Evolutionary conservation across 352 stramenopile species (phyloP).

Genomic region (Pythium scleroteichum): DNA sequence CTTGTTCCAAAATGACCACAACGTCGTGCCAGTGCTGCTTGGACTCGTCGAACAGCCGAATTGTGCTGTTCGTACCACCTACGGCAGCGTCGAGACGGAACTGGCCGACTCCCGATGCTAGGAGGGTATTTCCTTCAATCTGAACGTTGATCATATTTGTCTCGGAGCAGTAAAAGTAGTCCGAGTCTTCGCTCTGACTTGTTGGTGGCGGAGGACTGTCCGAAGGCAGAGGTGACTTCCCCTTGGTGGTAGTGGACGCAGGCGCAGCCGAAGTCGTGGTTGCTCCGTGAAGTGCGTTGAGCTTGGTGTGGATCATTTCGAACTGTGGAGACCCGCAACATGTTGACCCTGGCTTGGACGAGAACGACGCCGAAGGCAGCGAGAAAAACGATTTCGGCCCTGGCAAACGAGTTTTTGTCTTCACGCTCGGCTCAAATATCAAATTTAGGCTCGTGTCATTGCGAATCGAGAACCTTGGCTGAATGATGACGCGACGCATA

Average conservation of each 20-base stretch:
- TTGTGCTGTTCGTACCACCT: slow-evolving; percentile 59
- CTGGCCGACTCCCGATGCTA: slow-evolving; percentile 54
- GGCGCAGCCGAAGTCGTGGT: slow-evolving; percentile 35
- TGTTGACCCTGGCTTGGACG: slow-evolving; percentile 37
- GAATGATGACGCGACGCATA: slow-evolving; percentile 60
- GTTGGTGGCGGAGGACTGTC: neutral
- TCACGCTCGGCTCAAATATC: slow-evolving; percentile 53
- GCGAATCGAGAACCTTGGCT: slow-evolving; percentile 61
- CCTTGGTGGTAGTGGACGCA: neutral
- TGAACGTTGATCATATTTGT: slow-evolving; percentile 62
- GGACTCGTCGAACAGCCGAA: slow-evolving; percentile 72
- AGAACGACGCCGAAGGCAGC: slow-evolving; percentile 36
- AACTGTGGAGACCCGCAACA: slow-evolving; percentile 65
- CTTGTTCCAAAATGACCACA: slow-evolving; percentile 66
- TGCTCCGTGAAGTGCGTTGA: slow-evolving; percentile 57
- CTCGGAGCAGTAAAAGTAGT: slow-evolving; percentile 76
- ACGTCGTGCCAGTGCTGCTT: slow-evolving; percentile 78
- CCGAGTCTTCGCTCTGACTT: slow-evolving; percentile 50
- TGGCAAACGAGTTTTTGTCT: slow-evolving; percentile 49
- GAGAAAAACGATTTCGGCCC: slow-evolving; percentile 70
- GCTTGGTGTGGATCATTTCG: slow-evolving; percentile 72
- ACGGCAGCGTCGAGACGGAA: slow-evolving; percentile 57
- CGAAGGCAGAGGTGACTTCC: neutral
- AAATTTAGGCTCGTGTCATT: slow-evolving; percentile 60
- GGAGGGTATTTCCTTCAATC: slow-evolving; percentile 55